Conservation (phyloP, 2,329 filamentous ascomycete genomes). For the Arthrinium phaeospermum region DNA sequence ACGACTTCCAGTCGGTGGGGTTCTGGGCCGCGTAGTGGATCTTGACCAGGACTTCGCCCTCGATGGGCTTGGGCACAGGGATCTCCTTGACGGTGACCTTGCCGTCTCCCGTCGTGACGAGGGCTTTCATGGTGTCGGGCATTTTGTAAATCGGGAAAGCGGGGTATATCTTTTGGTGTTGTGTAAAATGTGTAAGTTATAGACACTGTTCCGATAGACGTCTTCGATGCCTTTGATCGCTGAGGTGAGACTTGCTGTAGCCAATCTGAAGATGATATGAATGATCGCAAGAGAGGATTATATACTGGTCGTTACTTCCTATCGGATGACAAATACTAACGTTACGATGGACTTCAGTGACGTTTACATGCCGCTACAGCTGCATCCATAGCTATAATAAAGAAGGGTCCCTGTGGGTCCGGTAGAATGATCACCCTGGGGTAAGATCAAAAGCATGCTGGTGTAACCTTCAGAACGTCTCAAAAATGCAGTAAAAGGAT, state of each 20-base stretch:
- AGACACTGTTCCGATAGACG: not conserved
- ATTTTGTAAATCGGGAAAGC: not conserved
- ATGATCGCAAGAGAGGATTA: not conserved
- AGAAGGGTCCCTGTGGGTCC: not conserved
- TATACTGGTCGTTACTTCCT: no score
- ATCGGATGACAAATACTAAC: not conserved
- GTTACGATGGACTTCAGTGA: not conserved
- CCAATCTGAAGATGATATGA: not conserved
- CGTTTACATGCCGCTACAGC: not conserved
- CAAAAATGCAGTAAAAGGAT: not conserved
- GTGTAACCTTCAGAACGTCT: not conserved
- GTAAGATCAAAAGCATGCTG: not conserved
- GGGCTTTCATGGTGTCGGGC: constrained; percentile 41
- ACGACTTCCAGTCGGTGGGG: constrained; percentile 42
- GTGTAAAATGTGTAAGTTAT: not conserved
- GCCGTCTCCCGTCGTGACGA: constrained; percentile 41
- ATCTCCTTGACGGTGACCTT: constrained; percentile 39
- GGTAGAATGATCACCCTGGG: constrained; percentile 1
- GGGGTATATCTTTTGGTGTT: not conserved
- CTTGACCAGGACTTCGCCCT: constrained; percentile 42
- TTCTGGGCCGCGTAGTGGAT: constrained; percentile 41
- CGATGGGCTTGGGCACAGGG: constrained; percentile 34
- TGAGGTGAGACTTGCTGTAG: not conserved
- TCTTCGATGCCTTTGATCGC: not conserved
- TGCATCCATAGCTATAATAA: not conserved